A percentile compares a stretch with the other conserved stretches of the same genome.
These are phyloP conservation scores for Calonectria multiphialidica DNA, from an alignment of 2,329 filamentous ascomycete species.

Conservation along the genomic window DNA sequence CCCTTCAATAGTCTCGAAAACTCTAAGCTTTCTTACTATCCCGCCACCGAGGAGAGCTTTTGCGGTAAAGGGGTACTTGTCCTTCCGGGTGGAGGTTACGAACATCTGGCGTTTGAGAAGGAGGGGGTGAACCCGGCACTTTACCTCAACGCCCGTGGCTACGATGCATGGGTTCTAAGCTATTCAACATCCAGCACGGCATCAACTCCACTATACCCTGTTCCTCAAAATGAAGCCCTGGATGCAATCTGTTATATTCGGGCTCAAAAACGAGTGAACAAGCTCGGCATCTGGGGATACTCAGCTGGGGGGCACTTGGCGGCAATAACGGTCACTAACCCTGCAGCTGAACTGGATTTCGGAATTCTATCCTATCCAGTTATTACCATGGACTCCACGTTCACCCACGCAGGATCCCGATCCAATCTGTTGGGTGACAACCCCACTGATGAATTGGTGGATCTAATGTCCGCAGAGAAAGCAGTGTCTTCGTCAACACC, in stretches of 20 bases:
- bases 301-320: slow-evolving; percentile 33
- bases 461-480: slow-evolving; percentile 27
- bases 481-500: slow-evolving; percentile 27
- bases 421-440: slow-evolving; percentile 29
- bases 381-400: slow-evolving; percentile 27
- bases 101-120: slow-evolving; percentile 20
- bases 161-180: slow-evolving; percentile 34
- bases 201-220: slow-evolving; percentile 27
- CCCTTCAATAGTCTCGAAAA: background rate
- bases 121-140: slow-evolving; percentile 27
- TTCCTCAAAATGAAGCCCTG: slow-evolving; percentile 27
- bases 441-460: slow-evolving; percentile 15
- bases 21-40: background rate
- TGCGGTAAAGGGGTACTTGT: slow-evolving; percentile 30
- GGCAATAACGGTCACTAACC: slow-evolving; percentile 29
- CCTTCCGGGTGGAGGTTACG: slow-evolving; percentile 29
- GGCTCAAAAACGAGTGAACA: slow-evolving; percentile 1
- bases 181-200: slow-evolving; percentile 28
- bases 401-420: slow-evolving; percentile 29
- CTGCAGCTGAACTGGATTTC: slow-evolving; percentile 27
- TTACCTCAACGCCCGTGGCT: slow-evolving; percentile 31
- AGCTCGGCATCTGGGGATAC: slow-evolving; percentile 32
- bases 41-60: slow-evolving; percentile 18
- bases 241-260: slow-evolving; percentile 27
- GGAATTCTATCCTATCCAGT: slow-evolving; percentile 32